Evolutionary conservation across 768 basidiomycete species (phyloP).

Genomic region (Russula dissimulans): DNA sequence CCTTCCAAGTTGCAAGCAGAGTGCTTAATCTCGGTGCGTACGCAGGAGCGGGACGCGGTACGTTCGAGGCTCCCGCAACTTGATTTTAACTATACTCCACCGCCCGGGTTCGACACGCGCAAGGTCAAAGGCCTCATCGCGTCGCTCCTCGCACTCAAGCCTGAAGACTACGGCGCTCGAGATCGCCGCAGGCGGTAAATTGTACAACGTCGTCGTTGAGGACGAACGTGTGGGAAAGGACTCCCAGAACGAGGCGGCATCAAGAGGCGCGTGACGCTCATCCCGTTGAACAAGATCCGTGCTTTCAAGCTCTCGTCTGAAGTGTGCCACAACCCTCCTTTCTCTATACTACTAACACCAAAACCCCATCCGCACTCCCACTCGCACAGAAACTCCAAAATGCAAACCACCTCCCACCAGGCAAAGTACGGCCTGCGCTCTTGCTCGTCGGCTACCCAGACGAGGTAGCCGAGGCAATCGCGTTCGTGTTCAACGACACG

Average conservation of each 20-base stretch:
- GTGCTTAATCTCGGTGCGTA: conserved; percentile 24
- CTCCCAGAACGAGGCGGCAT: conserved; percentile 68
- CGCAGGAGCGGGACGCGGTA: conserved; percentile 58
- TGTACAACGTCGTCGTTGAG: conserved; percentile 92
- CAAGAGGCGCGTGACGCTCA: conserved; percentile 84
- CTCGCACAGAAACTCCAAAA: conserved; percentile 59
- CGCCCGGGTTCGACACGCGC: conserved; percentile 68
- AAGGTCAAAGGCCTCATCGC: conserved; percentile 92
- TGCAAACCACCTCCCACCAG: conserved; percentile 62
- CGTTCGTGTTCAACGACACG: conserved; percentile 88
- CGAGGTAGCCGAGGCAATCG: conserved; percentile 81
- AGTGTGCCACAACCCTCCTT: conserved; percentile 25
- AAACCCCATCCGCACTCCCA: neutral
- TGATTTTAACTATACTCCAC: conserved; percentile 80
- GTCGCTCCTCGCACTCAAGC: conserved; percentile 68
- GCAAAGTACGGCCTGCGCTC: conserved; percentile 80
- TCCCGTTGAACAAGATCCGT: conserved; percentile 88
- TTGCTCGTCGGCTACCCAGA: conserved; percentile 75
- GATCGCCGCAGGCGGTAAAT: conserved; percentile 78
- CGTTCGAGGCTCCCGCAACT: conserved; percentile 58
- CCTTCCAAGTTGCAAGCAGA: neutral
- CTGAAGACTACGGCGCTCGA: conserved; percentile 76
- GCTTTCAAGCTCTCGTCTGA: conserved; percentile 45
- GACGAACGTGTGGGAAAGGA: conserved; percentile 84
- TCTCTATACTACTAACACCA: no score